Conservation (phyloP, 805 yeast species). For the Kodamaea jinghongensis region DNA sequence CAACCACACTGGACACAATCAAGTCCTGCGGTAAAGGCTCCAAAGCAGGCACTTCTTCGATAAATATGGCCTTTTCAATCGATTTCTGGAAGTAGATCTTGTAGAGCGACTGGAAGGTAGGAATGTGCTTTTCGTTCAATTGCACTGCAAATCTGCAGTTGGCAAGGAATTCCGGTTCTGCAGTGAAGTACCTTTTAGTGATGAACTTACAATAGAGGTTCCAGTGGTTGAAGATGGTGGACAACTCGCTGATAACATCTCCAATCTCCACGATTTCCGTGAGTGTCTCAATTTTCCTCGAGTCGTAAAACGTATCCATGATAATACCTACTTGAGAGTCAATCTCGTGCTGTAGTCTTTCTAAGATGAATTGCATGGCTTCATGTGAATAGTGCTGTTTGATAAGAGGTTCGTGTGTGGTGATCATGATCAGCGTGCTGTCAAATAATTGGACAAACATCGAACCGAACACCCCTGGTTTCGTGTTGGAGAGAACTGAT, state of each 20-base stretch:
- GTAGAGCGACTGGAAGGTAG: conserved; percentile 62
- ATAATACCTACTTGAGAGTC: conserved; percentile 92
- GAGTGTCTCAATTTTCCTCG: conserved; percentile 54
- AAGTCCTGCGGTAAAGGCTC: conserved; percentile 46
- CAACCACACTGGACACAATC: conserved; percentile 75
- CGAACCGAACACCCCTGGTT: conserved; percentile 55
- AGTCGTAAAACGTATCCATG: conserved; percentile 80
- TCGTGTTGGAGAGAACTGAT: conserved; percentile 23
- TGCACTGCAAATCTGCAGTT: background rate
- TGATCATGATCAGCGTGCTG: conserved; percentile 76
- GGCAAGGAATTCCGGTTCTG: conserved; percentile 12
- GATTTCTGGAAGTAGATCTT: conserved; percentile 72
- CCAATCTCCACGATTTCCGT: conserved; percentile 63
- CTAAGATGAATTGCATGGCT: conserved; percentile 65
- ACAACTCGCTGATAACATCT: conserved; percentile 64
- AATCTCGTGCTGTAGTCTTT: conserved; percentile 77
- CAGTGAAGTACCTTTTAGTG: conserved; percentile 54
- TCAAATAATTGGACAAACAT: conserved; percentile 72
- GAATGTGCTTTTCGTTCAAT: conserved; percentile 42
- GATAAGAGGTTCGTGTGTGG: conserved; percentile 82
- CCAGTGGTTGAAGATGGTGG: conserved; percentile 84
- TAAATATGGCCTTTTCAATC: conserved; percentile 72
- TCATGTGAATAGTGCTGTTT: conserved; percentile 65
- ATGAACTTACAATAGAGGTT: conserved; percentile 71
- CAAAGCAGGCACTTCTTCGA: conserved; percentile 69